A percentile compares a stretch with the other conserved stretches of the same genome.
phyloP scores from a whole-genome alignment of 2,329 filamentous ascomycete genomes.

The Rhytidhysteron rufulum region DNA sequence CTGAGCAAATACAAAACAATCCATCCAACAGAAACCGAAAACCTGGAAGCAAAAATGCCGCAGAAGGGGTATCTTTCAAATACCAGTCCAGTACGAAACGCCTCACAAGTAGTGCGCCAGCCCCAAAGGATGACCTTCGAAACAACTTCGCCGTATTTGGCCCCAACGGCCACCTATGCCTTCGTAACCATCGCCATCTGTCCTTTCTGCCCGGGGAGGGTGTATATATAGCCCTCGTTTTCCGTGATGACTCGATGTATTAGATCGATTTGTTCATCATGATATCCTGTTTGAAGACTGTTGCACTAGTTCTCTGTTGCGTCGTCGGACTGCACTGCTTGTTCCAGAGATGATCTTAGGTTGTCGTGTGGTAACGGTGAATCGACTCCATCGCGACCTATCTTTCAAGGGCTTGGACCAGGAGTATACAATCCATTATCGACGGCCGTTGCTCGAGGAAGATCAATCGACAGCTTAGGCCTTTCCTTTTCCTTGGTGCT shows the following conservation, averaged over 20 bases:
- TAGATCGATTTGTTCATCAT: too few relatives aligned
- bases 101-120: background rate
- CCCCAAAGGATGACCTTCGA: background rate
- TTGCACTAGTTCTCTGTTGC: too few relatives aligned
- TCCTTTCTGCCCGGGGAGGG: too few relatives aligned
- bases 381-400: too few relatives aligned
- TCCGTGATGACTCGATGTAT: too few relatives aligned
- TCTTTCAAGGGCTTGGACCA: constrained; percentile 33
- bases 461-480: constrained; percentile 20
- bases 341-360: too few relatives aligned
- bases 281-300: too few relatives aligned
- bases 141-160: background rate
- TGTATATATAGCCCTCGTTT: too few relatives aligned
- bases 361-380: too few relatives aligned
- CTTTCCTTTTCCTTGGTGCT: constrained; percentile 6
- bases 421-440: constrained; percentile 33
- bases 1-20: background rate
- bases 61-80: background rate
- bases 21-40: background rate
- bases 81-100: background rate
- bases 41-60: background rate
- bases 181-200: too few relatives aligned
- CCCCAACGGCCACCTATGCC: too few relatives aligned
- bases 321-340: too few relatives aligned
- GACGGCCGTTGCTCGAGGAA: constrained; percentile 28